Conservation (phyloP, 1,284 basidiomycete genomes). For the Cutaneotrichosporon dermatis region DNA sequence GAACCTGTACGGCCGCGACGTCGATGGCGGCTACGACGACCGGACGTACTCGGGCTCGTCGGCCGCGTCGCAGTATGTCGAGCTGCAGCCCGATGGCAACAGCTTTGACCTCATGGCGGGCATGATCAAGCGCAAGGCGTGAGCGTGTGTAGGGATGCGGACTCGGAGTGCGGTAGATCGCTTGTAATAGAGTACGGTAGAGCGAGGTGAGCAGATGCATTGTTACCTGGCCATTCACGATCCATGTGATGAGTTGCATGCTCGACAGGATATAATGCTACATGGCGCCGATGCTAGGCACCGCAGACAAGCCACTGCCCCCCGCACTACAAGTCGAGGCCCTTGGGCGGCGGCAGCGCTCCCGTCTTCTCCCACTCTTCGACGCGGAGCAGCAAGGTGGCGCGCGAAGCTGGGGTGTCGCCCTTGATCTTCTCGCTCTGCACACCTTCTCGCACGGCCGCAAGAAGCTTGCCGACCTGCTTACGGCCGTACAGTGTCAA, state of each 20-base stretch:
- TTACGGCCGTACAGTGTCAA: slow-evolving; percentile 60
- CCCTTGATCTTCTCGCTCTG: slow-evolving; percentile 30
- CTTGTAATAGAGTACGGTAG: too few relatives aligned
- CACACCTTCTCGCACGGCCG: slow-evolving; percentile 57
- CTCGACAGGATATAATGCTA: too few relatives aligned
- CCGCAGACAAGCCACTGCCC: not conserved
- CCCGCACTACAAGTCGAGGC: not conserved
- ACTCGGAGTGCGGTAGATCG: too few relatives aligned
- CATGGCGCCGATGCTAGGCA: too few relatives aligned
- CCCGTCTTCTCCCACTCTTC: slow-evolving; percentile 17
- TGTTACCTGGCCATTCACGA: too few relatives aligned
- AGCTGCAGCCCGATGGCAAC: slow-evolving; percentile 90
- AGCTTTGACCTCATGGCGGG: slow-evolving; percentile 93
- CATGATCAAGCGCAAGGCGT: slow-evolving; percentile 67
- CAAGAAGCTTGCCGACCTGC: slow-evolving; percentile 74
- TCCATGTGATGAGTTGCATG: too few relatives aligned
- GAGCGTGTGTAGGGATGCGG: not conserved
- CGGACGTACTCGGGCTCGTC: too few relatives aligned
- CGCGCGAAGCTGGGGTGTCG: slow-evolving; percentile 33
- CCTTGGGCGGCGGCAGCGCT: slow-evolving; percentile 14
- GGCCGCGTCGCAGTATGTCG: slow-evolving; percentile 47
- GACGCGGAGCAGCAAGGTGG: slow-evolving; percentile 28
- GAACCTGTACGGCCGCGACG: slow-evolving; percentile 34
- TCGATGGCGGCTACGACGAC: slow-evolving; percentile 24
- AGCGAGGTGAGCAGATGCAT: too few relatives aligned